phyloP scores from a whole-genome alignment of 352 stramenopile genomes.

The Globisporangium apiculatum region DNA sequence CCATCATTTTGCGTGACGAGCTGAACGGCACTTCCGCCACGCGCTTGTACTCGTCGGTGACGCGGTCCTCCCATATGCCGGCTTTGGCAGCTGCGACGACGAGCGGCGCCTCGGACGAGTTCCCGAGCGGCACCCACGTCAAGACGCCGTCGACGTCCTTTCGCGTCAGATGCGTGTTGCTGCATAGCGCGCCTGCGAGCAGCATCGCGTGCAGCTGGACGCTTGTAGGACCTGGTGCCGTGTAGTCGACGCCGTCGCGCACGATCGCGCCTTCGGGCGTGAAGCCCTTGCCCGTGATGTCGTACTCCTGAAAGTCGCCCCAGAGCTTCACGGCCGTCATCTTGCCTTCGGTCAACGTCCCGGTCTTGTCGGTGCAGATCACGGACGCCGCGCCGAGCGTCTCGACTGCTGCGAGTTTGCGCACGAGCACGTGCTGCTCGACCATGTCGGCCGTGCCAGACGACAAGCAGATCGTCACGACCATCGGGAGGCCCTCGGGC shows the following conservation, averaged over 20 bases:
- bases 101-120: slow-evolving; percentile 68
- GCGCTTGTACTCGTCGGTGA: slow-evolving; percentile 55
- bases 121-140: slow-evolving; percentile 52
- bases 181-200: slow-evolving; percentile 59
- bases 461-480: slow-evolving; percentile 77
- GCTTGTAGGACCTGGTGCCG: slow-evolving; percentile 28
- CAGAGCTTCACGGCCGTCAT: slow-evolving; percentile 81
- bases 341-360: slow-evolving; percentile 88
- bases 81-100: slow-evolving; percentile 69
- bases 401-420: slow-evolving; percentile 79
- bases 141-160: slow-evolving; percentile 41
- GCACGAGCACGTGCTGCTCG: slow-evolving; percentile 72
- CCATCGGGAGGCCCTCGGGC: slow-evolving; percentile 71
- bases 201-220: slow-evolving; percentile 52
- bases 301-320: slow-evolving; percentile 61
- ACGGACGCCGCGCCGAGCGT: slow-evolving; percentile 89
- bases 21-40: slow-evolving; percentile 92
- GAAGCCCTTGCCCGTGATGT: slow-evolving; percentile 58
- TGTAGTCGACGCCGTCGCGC: slow-evolving; percentile 35
- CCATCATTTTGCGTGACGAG: slow-evolving; percentile 94
- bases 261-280: slow-evolving; percentile 49
- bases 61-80: slow-evolving; percentile 48
- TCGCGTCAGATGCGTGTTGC: slow-evolving; percentile 67
- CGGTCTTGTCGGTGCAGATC: slow-evolving; percentile 93
- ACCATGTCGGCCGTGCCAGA: slow-evolving; percentile 69